Base-by-base conservation (phyloP, 2,329 filamentous ascomycete genomes). In the Penicillium verrucosum region DNA sequence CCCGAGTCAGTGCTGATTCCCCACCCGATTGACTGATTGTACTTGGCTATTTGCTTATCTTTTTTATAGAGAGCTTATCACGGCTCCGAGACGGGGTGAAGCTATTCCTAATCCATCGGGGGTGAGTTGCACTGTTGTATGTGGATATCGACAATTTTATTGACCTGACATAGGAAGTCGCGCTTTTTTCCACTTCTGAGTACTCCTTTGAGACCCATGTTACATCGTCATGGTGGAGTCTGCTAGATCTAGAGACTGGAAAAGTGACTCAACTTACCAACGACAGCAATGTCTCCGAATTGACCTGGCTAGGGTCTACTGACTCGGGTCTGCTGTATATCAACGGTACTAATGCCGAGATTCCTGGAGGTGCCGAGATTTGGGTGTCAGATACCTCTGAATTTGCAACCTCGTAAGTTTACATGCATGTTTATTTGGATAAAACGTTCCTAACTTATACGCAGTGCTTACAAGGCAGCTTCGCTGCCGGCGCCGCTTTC, bases 171-270 rank as follows among this genome's bases (percentile, higher is more conserved):
- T 57, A 76, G 72, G 68, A 72, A 60, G 66, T 78, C 32, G 80
- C 78, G 1, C 59, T 82, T 41, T 82, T 80, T 51, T 70, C 86
- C 72, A 79, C 86, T 16, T 89, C 88, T 0, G 85, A 87, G 1
- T 96, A 96, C 73, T 92, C 86, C 5, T 96, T 96, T 73, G 80
- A 88, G 38, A 81, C 84, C 0, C 90, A 95, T 70, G 80, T 81
- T 45, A 88, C 87, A 69, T 57, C 81, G 5, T 72, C 70, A 8
- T 69, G 81, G 79, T 58, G 87, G 92, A 75, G 86, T 89, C 63
- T 93, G 27, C 77, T 96, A 40, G 85, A 93, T 64, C 80, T 92
- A 57, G 77, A 81, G 44, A 84, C 82, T 8, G 87, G 88, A 34
- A 80, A 87, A 49, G 87, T 87, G 4, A 83, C 80, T 4, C 73